A percentile compares a stretch with the other conserved stretches of the same genome.
phyloP scores from a whole-genome alignment of 345 rosid genomes.

The Brassica nigra region DNA sequence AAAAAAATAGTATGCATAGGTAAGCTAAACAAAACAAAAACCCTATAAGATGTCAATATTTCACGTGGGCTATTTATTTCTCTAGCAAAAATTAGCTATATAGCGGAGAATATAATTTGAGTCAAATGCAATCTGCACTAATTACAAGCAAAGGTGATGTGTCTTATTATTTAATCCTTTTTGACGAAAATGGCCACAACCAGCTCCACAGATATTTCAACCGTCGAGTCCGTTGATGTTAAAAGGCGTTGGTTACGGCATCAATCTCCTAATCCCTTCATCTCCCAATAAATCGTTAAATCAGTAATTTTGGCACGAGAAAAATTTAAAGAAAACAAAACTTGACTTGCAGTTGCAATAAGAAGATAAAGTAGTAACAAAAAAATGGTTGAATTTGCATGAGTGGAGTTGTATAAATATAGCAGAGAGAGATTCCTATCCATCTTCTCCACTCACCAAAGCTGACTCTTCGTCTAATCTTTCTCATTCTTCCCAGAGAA shows the following conservation, averaged over 20 bases:
- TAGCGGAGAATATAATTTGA: constrained; percentile 32
- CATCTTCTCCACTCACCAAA: constrained; percentile 27
- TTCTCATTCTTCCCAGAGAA: constrained; percentile 41
- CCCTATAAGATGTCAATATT: background rate
- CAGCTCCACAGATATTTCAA: constrained; percentile 9
- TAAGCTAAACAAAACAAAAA: background rate
- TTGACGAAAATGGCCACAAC: constrained; percentile 28
- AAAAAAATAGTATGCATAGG: background rate
- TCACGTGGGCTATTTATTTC: constrained; percentile 29
- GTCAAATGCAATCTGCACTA: constrained; percentile 22
- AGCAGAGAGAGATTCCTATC: constrained; percentile 36
- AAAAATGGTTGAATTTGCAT: constrained; percentile 8
- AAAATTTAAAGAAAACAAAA: constrained; percentile 6
- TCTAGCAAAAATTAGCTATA: background rate
- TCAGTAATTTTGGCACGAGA: background rate
- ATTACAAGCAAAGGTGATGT: constrained; percentile 35
- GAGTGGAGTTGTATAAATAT: constrained; percentile 50
- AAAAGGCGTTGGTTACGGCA: constrained; percentile 27
- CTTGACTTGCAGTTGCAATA: constrained; percentile 35
- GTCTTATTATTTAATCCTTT: background rate
- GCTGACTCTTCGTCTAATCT: constrained; percentile 29
- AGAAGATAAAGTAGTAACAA: constrained; percentile 5
- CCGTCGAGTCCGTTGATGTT: constrained; percentile 14
- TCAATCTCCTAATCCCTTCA: constrained; percentile 39
- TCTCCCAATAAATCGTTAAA: constrained; percentile 12